Evolutionary conservation across 768 basidiomycete species (phyloP), one percentile per base, ranked within the genome.

Genomic region (Royoungia palumana): DNA sequence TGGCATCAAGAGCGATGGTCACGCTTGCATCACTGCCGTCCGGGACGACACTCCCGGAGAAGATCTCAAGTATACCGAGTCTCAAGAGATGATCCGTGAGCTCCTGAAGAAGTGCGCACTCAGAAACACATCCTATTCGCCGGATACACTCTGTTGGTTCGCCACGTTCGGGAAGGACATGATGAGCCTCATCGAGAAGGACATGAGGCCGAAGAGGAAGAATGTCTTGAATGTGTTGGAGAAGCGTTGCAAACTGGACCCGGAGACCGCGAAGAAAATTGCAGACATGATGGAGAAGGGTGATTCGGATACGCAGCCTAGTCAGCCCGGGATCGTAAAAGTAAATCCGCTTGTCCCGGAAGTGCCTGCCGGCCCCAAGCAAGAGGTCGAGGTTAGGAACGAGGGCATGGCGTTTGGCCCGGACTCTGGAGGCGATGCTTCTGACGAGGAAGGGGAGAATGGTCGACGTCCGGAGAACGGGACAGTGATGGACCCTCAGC

Each of bases 11-110:
- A 63, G 60, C 46, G n/a, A 42, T n/a, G 69, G 57, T 13, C 65
- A 68, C 14, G 70, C 66, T 10, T 70, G 69, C 22, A 49, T 65
- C 19, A 67, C 64, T 1, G 53, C 64, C 14, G 64, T 64, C 19
- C 50, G 40, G 35, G 62, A 60, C n/a, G 60, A 62, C 19, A 46
- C 46, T 14, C 50, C 47, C 2, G 57, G 35, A 27, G 57, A 64
- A 25, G 47, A 54, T 14, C 41, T 27, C 46, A 65, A 66, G 39
- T 67, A 55, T 30, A 20, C 16, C 7, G 51, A 61, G 40, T 69
- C 66, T 9, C 48, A 55, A 45, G 34, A 21, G 27, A 58, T 17
- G 24, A 56, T 67, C 32, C 54, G 54, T 12, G 47, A 54, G 0
- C 50, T 67, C 19, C 22, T 67, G 19, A 54, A 45, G 37, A 21